Conservation (phyloP, 2,329 filamentous ascomycete species). For the Pyrenophora graminea region DNA sequence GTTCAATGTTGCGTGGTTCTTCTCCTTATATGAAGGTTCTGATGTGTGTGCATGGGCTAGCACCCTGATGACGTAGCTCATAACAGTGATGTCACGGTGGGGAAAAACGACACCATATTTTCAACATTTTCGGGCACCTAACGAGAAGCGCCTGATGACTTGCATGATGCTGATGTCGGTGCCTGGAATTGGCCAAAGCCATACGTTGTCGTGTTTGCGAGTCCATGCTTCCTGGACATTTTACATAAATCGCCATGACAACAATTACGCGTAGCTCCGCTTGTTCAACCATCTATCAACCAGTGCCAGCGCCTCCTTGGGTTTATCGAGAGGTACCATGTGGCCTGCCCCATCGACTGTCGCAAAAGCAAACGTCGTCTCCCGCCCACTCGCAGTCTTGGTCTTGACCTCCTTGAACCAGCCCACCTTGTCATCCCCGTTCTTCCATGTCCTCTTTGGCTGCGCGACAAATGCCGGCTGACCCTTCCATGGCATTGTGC, state of each 20-base stretch:
- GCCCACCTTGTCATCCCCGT: constrained; percentile 31
- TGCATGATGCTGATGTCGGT: constrained; percentile 7
- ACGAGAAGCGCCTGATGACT: constrained; percentile 17
- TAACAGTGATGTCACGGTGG: constrained; percentile 32
- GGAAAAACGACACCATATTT: constrained; percentile 25
- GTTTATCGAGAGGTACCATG: constrained; percentile 46
- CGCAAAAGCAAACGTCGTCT: constrained; percentile 41
- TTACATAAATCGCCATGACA: constrained; percentile 1
- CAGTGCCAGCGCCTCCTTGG: constrained; percentile 36
- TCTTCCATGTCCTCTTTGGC: constrained; percentile 32
- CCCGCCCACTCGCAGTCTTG: constrained; percentile 30
- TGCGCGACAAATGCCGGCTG: constrained; percentile 50
- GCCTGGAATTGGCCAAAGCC: background rate
- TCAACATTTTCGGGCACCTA: constrained; percentile 9
- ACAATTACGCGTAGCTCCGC: constrained; percentile 34
- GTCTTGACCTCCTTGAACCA: constrained; percentile 45
- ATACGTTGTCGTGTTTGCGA: too few species aligned
- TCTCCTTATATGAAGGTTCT: constrained; percentile 17
- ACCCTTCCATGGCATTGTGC: constrained; percentile 51
- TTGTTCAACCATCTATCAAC: constrained; percentile 36
- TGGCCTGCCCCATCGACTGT: constrained; percentile 50
- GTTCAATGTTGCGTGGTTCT: constrained; percentile 1
- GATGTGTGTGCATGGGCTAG: constrained; percentile 13
- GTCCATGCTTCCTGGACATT: background rate
- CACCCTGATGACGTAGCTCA: constrained; percentile 28